Conservation (phyloP, 352 stramenopile species). For the Pythium sp. region DNA sequence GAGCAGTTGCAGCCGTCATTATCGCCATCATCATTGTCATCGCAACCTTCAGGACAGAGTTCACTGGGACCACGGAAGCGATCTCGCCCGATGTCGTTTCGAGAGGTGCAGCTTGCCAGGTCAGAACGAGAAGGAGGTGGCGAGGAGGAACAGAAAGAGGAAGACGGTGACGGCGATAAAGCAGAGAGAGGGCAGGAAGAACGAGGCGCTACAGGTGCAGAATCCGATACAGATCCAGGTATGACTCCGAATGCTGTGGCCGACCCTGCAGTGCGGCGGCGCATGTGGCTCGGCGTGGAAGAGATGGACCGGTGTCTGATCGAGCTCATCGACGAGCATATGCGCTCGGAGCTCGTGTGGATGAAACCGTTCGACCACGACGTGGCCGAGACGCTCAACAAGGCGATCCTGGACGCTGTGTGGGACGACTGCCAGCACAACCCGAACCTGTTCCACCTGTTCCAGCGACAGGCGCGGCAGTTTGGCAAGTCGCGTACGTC, state of each 20-base stretch:
- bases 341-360: constrained; percentile 29
- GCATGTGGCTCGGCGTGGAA: constrained; percentile 71
- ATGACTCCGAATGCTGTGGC: not conserved
- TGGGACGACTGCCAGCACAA: constrained; percentile 87
- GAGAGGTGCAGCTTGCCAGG: constrained; percentile 1
- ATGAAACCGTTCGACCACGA: constrained; percentile 58
- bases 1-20: not conserved
- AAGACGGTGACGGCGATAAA: not conserved
- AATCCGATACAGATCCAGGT: not conserved
- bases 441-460: constrained; percentile 78
- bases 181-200: not conserved
- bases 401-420: constrained; percentile 72
- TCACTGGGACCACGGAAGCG: not conserved
- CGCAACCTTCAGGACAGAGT: not conserved
- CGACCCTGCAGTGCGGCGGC: constrained; percentile 16
- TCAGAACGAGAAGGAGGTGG: not conserved
- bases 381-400: constrained; percentile 65
- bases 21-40: not conserved
- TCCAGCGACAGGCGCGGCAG: constrained; percentile 73
- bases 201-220: not conserved
- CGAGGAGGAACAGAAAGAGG: constrained; percentile 15
- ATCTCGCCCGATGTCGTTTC: constrained; percentile 1
- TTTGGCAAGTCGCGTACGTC: constrained; percentile 65
- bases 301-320: constrained; percentile 74
- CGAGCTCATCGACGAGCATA: constrained; percentile 48